Base-by-base conservation (phyloP, 108 stramenopile species). In the Schizochytrium sp. region DNA sequence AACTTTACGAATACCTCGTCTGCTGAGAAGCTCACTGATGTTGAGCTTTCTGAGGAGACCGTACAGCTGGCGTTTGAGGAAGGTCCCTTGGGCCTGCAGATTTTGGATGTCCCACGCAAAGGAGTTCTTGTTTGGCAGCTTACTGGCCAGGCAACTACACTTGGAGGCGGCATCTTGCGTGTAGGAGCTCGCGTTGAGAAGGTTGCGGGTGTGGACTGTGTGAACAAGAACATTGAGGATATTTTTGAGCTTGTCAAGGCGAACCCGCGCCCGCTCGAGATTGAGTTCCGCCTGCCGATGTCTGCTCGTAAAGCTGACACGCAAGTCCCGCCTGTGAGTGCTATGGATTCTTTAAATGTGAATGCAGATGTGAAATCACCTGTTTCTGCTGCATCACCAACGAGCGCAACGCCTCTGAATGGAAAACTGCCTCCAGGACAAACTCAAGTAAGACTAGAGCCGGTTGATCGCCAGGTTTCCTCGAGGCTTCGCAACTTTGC, bases 21-120 rank as follows among this genome's bases (percentile, higher is more conserved):
- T 38, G 5, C 44, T 7, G 64, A 69, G 3, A 69, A 69, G 76
- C 76, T 83, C 10, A 10, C 49, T 38, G 50, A 83, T 17, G 28
- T 55, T 10, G 50, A 55, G 53, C 76, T 83, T 47, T 83, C 76
- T 5, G 49, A 47, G 15, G 50, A 55, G 76, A 83, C 53, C 38
- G 76, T 55, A n/a, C 5, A 47, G 76, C 53, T 49, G 50, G 76
- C 10, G 15, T 83, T 83, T 40, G 76, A 55, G 50, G 76, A 83
- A 40, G 76, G 76, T 38, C 76, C 76, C 50, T 53, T 83, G 28
- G 76, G 76, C 17, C 53, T 83, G 76, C 76, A 83, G 76, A 83
- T 83, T 40, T 40, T 83, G 15, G 50, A 83, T 38, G 76, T 83
- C 1, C 76, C 76, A 40, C 50, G 76, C 50, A 83, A 83, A 40